Evolutionary conservation across 305 asterid species (phyloP).

Genomic region (Plantago coronopus): DNA sequence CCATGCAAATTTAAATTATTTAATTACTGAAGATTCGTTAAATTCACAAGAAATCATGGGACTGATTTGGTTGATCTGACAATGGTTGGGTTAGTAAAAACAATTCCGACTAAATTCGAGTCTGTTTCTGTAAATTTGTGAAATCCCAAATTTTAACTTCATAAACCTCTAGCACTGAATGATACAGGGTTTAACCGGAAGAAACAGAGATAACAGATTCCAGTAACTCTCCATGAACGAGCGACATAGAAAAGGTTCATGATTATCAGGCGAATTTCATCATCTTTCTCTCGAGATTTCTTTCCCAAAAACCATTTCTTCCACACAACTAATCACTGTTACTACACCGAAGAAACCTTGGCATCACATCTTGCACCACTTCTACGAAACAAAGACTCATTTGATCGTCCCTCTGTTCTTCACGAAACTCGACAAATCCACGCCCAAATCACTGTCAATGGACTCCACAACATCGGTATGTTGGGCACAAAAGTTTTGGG

Average conservation of each 20-base stretch:
- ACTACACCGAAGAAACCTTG: slow-evolving; percentile 42
- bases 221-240: no score
- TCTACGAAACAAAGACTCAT: slow-evolving; percentile 30
- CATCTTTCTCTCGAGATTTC: slow-evolving; percentile 20
- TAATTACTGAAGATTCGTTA: no score
- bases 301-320: slow-evolving; percentile 16
- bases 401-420: slow-evolving; percentile 25
- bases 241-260: background rate
- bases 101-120: no score
- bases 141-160: no score
- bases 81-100: no score
- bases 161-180: no score
- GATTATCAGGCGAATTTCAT: slow-evolving; percentile 29
- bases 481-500: slow-evolving; percentile 77
- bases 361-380: slow-evolving; percentile 64
- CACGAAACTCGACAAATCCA: slow-evolving; percentile 55
- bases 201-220: no score
- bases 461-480: slow-evolving; percentile 53
- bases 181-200: no score
- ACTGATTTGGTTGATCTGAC: no score
- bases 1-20: no score
- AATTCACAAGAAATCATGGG: no score
- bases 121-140: no score
- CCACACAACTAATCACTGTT: slow-evolving; percentile 23
- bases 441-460: slow-evolving; percentile 67